A percentile compares a stretch with the other conserved stretches of the same genome.
These are phyloP conservation scores for Kwoniella dendrophila DNA, from an alignment of 768 basidiomycete species.

Conservation along the genomic window DNA sequence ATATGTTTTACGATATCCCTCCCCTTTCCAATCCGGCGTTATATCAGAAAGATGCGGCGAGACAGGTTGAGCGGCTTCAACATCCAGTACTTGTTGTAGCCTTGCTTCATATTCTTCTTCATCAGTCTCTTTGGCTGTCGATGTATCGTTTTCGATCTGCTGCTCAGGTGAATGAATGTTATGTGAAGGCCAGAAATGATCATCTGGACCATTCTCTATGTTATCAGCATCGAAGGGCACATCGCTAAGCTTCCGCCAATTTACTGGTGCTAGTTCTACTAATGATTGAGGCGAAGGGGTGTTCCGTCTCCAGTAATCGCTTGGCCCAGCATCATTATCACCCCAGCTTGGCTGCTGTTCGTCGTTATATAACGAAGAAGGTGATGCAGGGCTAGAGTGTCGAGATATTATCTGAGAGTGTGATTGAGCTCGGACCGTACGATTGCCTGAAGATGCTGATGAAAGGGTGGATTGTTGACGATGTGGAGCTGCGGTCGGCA, in stretches of 20 bases:
- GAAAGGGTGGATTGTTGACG: slow-evolving; percentile 25
- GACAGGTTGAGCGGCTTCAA: not conserved
- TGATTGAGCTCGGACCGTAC: slow-evolving; percentile 21
- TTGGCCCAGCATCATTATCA: slow-evolving; percentile 25
- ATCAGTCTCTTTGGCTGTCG: not conserved
- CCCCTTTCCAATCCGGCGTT: not conserved
- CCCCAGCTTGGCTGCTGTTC: slow-evolving; percentile 4
- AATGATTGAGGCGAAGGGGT: not conserved
- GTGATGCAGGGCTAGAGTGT: not conserved
- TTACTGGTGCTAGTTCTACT: not conserved
- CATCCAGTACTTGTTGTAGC: slow-evolving; percentile 3
- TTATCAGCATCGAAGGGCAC: not conserved
- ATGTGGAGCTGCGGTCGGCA: slow-evolving; percentile 1
- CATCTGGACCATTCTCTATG: slow-evolving; percentile 23
- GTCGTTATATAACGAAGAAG: not conserved
- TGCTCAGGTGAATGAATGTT: not conserved
- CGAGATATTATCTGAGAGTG: slow-evolving; percentile 3
- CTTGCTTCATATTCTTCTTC: slow-evolving; percentile 3
- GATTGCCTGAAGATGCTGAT: slow-evolving; percentile 20
- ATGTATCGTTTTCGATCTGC: not conserved
- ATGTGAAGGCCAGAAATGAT: slow-evolving; percentile 9
- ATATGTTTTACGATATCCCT: slow-evolving; percentile 13
- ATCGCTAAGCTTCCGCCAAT: slow-evolving; percentile 23
- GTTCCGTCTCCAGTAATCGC: slow-evolving; percentile 35
- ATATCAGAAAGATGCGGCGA: not conserved